Evolutionary conservation across 305 asterid species (phyloP), one percentile per base, ranked within the genome.

Genomic region (Solanum hybrid): DNA sequence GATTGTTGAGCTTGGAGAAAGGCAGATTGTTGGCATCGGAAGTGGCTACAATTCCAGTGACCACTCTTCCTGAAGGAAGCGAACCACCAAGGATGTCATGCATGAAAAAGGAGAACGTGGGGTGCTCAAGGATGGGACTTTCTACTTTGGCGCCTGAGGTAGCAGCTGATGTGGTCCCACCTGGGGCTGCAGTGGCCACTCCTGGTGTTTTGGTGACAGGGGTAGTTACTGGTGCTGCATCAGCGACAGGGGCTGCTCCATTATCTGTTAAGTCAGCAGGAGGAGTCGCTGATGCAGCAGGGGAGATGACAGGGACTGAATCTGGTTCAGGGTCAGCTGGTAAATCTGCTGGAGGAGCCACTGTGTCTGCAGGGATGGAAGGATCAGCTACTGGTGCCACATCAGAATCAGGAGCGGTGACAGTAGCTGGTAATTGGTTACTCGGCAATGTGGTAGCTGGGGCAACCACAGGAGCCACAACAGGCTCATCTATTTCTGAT

Each of bases 31-130:
- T 95, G 39, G 94, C 94, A 40, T 94, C 93, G 9, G 97, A 91
- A 92, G 90, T 96, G 46, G 98, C 94, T 67, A 95, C 93, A 3
- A 96, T 92, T 1, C 99, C 98, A 2, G 99, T 95, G 33, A 96
- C 98, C 10, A 92, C 97, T 86, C 98, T 89, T 40, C 96, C 98
- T 3, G 98, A 95, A 3, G 98, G 98, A 88, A 86, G 93, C 28
- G 97, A 90, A 33, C 89, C 89, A 3, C 98, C 98, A 22, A 96
- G 97, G 88, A 96, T 94, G 87, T 96, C 98, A 37, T 96, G 99
- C 97, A 97, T 97, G 91, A 94, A 96, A 95, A 97, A 87, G 83
- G 84, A 74, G 71, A 74, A 71, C 1, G 69, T 76, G 0, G 96
- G 91, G 87, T 91, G 93, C 46, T 42, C 96, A 4, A 90, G 89